Percentiles rank a stretch among this genome's conserved stretches.
phyloP scores from a whole-genome alignment of 192 early-diverging fungal genomes.

The Entomortierella beljakovae region DNA sequence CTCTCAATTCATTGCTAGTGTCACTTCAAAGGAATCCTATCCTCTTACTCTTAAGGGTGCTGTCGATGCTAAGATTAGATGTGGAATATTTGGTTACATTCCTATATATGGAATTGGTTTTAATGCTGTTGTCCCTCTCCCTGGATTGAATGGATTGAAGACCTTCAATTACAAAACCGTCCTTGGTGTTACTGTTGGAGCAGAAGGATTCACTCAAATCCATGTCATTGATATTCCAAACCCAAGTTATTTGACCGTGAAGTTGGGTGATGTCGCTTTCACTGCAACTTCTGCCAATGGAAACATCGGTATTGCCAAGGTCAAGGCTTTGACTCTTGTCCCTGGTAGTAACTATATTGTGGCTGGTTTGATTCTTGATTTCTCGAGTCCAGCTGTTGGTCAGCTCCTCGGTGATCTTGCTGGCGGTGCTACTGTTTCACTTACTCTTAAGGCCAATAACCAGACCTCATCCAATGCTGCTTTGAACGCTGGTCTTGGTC shows the following conservation, averaged over 20 bases:
- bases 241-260: slow-evolving; percentile 28
- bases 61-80: slow-evolving; percentile 43
- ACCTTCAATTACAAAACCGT: slow-evolving; percentile 25
- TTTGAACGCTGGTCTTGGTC: too few species aligned
- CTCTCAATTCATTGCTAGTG: slow-evolving; percentile 19
- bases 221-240: slow-evolving; percentile 28
- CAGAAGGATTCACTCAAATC: slow-evolving; percentile 15
- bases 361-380: slow-evolving; percentile 15
- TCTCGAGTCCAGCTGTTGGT: slow-evolving; percentile 7
- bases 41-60: slow-evolving; percentile 29
- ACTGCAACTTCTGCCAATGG: slow-evolving; percentile 9
- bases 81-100: slow-evolving; percentile 37
- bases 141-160: slow-evolving; percentile 30
- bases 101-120: slow-evolving; percentile 44
- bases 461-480: too few species aligned
- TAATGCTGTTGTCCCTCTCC: slow-evolving; percentile 16
- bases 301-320: slow-evolving; percentile 24
- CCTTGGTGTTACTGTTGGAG: too few species aligned
- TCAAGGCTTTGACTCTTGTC: slow-evolving; percentile 20
- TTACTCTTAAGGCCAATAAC: too few species aligned
- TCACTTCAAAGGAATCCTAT: slow-evolving; percentile 20
- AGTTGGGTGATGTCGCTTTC: slow-evolving; percentile 26
- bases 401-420: too few species aligned
- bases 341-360: slow-evolving; percentile 37
- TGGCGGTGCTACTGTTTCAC: too few species aligned